phyloP scores from a whole-genome alignment of 805 yeast genomes.

The Ogataea neopini region DNA sequence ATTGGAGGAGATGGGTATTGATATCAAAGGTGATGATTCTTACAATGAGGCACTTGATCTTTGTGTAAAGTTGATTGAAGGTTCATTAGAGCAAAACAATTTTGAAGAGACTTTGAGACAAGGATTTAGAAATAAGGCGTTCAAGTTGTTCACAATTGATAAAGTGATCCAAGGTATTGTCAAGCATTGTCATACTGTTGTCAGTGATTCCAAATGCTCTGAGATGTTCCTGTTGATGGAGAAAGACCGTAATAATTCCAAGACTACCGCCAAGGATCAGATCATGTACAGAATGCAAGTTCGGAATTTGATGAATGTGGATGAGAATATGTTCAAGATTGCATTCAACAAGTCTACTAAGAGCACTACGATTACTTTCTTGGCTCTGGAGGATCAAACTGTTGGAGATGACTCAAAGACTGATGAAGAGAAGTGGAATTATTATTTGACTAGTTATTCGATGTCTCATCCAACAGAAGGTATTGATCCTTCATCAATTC shows the following conservation, averaged over 20 bases:
- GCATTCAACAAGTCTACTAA: constrained; percentile 57
- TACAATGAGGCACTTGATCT: constrained; percentile 78
- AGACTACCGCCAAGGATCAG: constrained; percentile 81
- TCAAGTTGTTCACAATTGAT: constrained; percentile 88
- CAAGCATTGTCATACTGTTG: constrained; percentile 84
- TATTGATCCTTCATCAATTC: constrained; percentile 71
- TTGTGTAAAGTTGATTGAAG: constrained; percentile 77
- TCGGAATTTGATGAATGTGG: constrained; percentile 71
- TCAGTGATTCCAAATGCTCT: constrained; percentile 76
- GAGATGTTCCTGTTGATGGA: constrained; percentile 83
- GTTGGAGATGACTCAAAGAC: constrained; percentile 60
- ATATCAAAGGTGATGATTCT: constrained; percentile 65
- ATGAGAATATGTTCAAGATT: constrained; percentile 92
- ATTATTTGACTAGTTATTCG: constrained; percentile 87
- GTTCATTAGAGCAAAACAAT: constrained; percentile 90
- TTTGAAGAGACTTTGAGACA: constrained; percentile 95
- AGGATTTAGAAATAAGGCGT: constrained; percentile 91
- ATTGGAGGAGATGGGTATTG: constrained; percentile 76
- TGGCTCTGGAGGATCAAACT: constrained; percentile 87
- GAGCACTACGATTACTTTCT: constrained; percentile 71
- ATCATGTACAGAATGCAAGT: constrained; percentile 88
- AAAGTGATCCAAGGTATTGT: constrained; percentile 82
- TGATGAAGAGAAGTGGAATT: constrained; percentile 85
- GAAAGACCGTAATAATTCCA: constrained; percentile 62
- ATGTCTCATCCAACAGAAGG: constrained; percentile 99